Percentiles rank a stretch among this genome's conserved stretches.
phyloP scores from a whole-genome alignment of 352 stramenopile genomes.

The Globisporangium uncinulatum region DNA sequence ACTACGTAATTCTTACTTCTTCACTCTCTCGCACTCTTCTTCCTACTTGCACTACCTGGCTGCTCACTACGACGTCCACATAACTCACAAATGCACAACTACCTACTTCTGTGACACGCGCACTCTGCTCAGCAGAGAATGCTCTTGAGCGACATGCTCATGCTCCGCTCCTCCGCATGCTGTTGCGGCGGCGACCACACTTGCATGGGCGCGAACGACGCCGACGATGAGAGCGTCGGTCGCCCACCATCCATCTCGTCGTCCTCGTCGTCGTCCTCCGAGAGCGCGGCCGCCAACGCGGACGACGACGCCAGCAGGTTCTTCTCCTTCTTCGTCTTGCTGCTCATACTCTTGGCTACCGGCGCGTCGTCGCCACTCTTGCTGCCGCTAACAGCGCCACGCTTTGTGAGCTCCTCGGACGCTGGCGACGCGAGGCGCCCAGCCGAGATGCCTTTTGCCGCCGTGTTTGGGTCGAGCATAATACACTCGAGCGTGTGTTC shows the following conservation, averaged over 20 bases:
- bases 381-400: constrained; percentile 33
- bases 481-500: constrained; percentile 80
- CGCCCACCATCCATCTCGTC: constrained; percentile 15
- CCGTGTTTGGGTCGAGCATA: constrained; percentile 75
- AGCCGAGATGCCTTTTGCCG: constrained; percentile 63
- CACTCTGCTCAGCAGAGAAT: constrained; percentile 52
- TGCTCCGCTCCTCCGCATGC: constrained; percentile 28
- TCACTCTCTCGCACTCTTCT: not conserved
- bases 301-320: constrained; percentile 30
- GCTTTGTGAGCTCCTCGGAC: constrained; percentile 57
- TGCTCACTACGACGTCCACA: not conserved
- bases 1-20: not conserved
- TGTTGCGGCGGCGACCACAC: constrained; percentile 13
- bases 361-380: not conserved
- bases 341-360: not conserved
- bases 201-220: constrained; percentile 1
- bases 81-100: too few species aligned
- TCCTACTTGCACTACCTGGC: not conserved
- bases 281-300: constrained; percentile 24
- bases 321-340: not conserved
- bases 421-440: constrained; percentile 51
- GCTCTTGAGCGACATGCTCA: constrained; percentile 68
- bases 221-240: constrained; percentile 2
- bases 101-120: not conserved
- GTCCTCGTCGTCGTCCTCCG: constrained; percentile 26